These are phyloP conservation scores for Calonectria hongkongensis DNA, from an alignment of 2,329 filamentous ascomycete genomes.

Conservation along the genomic window DNA sequence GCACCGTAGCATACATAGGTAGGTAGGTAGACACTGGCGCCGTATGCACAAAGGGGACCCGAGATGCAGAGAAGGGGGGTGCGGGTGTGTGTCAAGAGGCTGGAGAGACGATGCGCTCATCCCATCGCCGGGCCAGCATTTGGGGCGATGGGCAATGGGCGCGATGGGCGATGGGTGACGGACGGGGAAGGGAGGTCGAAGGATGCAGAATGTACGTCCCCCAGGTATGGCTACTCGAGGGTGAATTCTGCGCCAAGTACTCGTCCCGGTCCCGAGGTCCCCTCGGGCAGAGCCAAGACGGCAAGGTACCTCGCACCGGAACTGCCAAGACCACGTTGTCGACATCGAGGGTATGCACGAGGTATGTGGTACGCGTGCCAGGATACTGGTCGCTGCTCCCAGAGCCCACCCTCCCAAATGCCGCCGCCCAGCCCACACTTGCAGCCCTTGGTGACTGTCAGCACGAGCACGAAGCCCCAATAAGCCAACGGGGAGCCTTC, in stretches of 20 bases:
- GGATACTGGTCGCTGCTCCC: neutral
- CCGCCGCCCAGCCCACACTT: slow-evolving; percentile 22
- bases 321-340: slow-evolving; percentile 36
- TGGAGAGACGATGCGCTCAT: slow-evolving; percentile 11
- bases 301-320: slow-evolving; percentile 34
- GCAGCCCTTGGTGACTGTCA: neutral
- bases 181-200: slow-evolving; percentile 13
- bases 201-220: slow-evolving; percentile 7
- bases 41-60: slow-evolving; percentile 7
- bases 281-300: slow-evolving; percentile 35
- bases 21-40: neutral
- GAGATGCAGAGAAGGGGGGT: neutral
- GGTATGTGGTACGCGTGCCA: slow-evolving; percentile 35
- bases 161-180: neutral
- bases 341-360: slow-evolving; percentile 28
- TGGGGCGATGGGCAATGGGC: neutral
- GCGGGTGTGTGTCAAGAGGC: slow-evolving; percentile 21
- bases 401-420: slow-evolving; percentile 8
- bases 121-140: slow-evolving; percentile 1
- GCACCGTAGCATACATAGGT: neutral
- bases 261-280: slow-evolving; percentile 28
- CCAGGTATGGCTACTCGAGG: slow-evolving; percentile 32
- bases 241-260: slow-evolving; percentile 29
- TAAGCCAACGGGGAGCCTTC: slow-evolving; percentile 10
- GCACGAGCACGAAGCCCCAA: slow-evolving; percentile 7